Evolutionary conservation across 164 flowering plant genomes (phyloP).

Genomic region (grape (Vitis vinifera)): DNA sequence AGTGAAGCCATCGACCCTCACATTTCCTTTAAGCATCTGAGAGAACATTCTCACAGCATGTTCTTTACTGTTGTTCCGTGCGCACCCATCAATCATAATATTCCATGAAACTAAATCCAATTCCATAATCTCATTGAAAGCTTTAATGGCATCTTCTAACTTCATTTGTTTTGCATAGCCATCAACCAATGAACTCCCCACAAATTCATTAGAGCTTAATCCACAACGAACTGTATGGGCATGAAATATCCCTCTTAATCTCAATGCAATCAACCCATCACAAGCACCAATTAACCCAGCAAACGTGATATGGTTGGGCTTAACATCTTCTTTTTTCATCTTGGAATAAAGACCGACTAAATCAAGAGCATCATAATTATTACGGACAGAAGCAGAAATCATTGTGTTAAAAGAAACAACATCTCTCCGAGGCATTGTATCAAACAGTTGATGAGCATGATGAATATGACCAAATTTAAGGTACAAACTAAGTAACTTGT

Average conservation of each 20-base stretch:
- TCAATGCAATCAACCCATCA: background rate
- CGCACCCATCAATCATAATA: constrained; percentile 25
- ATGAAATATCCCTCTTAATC: constrained; percentile 15
- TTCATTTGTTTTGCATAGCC: constrained; percentile 17
- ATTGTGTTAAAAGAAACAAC: constrained; percentile 16
- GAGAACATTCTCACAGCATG: no score
- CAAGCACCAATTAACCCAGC: constrained; percentile 17
- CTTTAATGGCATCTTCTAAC: constrained; percentile 19
- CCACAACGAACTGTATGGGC: constrained; percentile 21
- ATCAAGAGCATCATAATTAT: background rate
- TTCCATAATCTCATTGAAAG: constrained; percentile 21
- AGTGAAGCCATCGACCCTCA: no score
- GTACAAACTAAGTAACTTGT: constrained; percentile 8
- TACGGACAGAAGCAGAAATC: constrained; percentile 3
- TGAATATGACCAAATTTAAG: constrained; percentile 7
- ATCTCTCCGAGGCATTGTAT: constrained; percentile 21
- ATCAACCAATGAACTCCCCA: constrained; percentile 26
- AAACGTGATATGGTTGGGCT: constrained; percentile 24
- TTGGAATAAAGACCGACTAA: constrained; percentile 9
- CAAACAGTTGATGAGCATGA: constrained; percentile 14
- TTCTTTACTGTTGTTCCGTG: background rate
- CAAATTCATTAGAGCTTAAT: constrained; percentile 16
- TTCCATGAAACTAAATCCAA: constrained; percentile 25
- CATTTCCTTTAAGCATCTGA: no score
- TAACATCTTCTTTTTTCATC: constrained; percentile 14